Evolutionary conservation across 768 basidiomycete species (phyloP).

Genomic region (Tubosaeta sp.): DNA sequence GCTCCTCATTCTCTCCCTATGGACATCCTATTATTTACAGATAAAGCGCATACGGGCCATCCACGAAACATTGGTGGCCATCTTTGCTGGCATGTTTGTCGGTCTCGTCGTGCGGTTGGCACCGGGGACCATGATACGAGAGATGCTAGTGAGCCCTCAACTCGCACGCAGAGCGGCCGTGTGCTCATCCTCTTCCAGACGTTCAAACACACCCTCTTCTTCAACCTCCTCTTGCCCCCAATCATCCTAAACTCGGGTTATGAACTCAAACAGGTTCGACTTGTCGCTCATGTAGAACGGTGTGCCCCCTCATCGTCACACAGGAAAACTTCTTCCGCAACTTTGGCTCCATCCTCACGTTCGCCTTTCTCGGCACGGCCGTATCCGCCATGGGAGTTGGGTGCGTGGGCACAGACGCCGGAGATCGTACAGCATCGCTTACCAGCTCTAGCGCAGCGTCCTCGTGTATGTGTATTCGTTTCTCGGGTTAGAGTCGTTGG

Average conservation of each 20-base stretch:
- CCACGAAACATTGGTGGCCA: constrained; percentile 94
- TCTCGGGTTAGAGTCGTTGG: constrained; percentile 85
- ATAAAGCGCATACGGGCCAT: constrained; percentile 93
- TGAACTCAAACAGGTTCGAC: constrained; percentile 86
- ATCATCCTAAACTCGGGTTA: constrained; percentile 98
- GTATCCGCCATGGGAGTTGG: constrained; percentile 95
- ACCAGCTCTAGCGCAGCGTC: constrained; percentile 62
- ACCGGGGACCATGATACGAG: constrained; percentile 90
- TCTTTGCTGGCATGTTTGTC: constrained; percentile 94
- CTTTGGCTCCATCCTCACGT: constrained; percentile 92
- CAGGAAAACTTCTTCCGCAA: constrained; percentile 99
- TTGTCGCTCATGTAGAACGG: neutral
- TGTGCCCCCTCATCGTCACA: neutral
- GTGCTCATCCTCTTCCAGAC: constrained; percentile 50
- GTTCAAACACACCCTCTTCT: constrained; percentile 95
- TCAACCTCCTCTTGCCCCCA: constrained; percentile 95
- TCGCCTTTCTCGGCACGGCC: constrained; percentile 93
- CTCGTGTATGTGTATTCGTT: constrained; percentile 94
- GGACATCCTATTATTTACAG: constrained; percentile 97
- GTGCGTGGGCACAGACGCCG: constrained; percentile 43
- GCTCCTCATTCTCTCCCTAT: constrained; percentile 89
- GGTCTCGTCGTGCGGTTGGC: constrained; percentile 86
- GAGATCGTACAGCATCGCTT: constrained; percentile 25
- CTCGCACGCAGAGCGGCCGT: neutral
- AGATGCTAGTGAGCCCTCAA: constrained; percentile 84